Evolutionary conservation across 2,329 filamentous ascomycete species (phyloP).

Genomic region (Cytospora piceicola): DNA sequence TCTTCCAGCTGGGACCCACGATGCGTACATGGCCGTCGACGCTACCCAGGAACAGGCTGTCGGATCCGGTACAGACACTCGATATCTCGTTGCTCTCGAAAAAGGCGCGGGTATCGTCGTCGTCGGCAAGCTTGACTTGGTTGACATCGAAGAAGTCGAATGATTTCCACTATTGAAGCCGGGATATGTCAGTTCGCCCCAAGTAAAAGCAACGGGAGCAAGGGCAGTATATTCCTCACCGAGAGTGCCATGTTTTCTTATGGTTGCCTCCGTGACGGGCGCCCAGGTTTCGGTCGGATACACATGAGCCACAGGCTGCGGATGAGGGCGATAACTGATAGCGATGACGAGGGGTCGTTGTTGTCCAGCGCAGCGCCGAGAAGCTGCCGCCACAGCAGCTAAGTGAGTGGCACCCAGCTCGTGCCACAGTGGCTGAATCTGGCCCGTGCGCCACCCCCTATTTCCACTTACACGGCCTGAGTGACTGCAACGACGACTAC

Average conservation of each 20-base stretch:
- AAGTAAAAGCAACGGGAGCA: too few relatives aligned
- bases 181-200: not conserved
- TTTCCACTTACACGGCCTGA: not conserved
- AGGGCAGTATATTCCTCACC: not conserved
- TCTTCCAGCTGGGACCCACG: slow-evolving; percentile 84
- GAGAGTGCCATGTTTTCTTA: slow-evolving; percentile 24
- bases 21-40: slow-evolving; percentile 86
- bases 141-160: slow-evolving; percentile 99
- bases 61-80: slow-evolving; percentile 82
- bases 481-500: too few relatives aligned
- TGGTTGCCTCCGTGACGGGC: slow-evolving; percentile 21
- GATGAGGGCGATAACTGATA: slow-evolving; percentile 4
- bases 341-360: slow-evolving; percentile 5
- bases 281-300: slow-evolving; percentile 4
- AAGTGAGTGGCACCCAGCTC: not conserved
- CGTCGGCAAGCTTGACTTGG: slow-evolving; percentile 78
- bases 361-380: not conserved
- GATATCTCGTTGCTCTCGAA: slow-evolving; percentile 84
- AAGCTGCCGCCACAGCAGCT: not conserved
- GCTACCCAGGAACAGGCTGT: slow-evolving; percentile 87
- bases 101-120: slow-evolving; percentile 71
- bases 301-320: not conserved
- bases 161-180: slow-evolving; percentile 81
- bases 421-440: not conserved
- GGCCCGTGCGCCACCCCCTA: not conserved